These are phyloP conservation scores for Skeletonema costatum DNA, from an alignment of 108 stramenopile genomes.

Conservation along the genomic window DNA sequence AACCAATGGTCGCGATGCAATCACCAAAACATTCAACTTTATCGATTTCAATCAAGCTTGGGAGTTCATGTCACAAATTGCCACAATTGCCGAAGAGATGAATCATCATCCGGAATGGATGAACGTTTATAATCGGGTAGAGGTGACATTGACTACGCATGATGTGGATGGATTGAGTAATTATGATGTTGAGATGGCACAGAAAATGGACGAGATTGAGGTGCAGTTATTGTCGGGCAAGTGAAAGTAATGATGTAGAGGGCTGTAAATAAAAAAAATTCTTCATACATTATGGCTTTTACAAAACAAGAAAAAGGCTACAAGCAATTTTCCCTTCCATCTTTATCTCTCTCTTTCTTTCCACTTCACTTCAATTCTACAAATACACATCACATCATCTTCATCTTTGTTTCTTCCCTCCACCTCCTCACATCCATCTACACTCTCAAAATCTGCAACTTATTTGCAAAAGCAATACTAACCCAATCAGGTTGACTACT, in stretches of 20 bases:
- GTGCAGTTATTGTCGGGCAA: slow-evolving; percentile 50
- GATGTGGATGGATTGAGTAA: slow-evolving; percentile 78
- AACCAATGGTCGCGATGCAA: slow-evolving; percentile 55
- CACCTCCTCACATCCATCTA: background rate
- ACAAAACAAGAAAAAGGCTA: background rate
- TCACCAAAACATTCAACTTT: slow-evolving; percentile 82
- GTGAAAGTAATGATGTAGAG: background rate
- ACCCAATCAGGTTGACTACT: slow-evolving; percentile 96
- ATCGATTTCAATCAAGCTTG: slow-evolving; percentile 90
- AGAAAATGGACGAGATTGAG: slow-evolving; percentile 76
- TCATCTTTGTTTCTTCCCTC: background rate
- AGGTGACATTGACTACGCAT: slow-evolving; percentile 86
- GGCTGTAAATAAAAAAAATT: background rate
- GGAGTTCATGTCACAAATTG: slow-evolving; percentile 91
- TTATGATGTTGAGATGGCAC: slow-evolving; percentile 84
- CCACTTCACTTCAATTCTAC: background rate
- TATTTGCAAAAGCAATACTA: slow-evolving; percentile 90
- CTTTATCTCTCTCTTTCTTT: background rate
- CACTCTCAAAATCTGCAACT: slow-evolving; percentile 86
- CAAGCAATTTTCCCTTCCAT: background rate
- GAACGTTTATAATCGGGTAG: slow-evolving; percentile 95
- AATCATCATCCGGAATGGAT: slow-evolving; percentile 99
- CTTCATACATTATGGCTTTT: background rate
- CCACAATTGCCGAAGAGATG: slow-evolving; percentile 91
- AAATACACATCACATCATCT: background rate